Conservation (phyloP, 1,139 yeast genomes). For the Geotrichum klebahnii region DNA sequence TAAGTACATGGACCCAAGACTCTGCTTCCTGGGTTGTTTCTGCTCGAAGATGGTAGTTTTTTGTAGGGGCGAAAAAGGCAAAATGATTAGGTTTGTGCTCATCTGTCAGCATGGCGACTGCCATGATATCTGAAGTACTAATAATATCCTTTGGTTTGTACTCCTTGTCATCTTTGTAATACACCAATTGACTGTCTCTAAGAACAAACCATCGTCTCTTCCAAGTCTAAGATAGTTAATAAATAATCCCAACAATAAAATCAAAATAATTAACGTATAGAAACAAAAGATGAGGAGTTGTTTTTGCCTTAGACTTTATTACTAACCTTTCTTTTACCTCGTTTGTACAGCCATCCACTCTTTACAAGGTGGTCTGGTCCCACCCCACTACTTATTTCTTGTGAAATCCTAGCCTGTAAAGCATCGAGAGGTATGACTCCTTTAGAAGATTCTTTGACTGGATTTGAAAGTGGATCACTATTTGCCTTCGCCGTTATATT, state of each 20-base stretch:
- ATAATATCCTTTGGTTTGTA: conserved; percentile 53
- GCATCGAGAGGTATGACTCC: neutral
- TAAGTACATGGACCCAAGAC: conserved; percentile 44
- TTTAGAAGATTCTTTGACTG: neutral
- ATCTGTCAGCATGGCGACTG: conserved; percentile 42
- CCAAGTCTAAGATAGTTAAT: conserved; percentile 39
- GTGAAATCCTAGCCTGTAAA: neutral
- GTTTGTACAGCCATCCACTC: conserved; percentile 38
- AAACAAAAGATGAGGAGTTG: neutral
- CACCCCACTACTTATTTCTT: neutral
- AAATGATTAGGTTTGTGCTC: conserved; percentile 40
- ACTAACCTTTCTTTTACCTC: conserved; percentile 29
- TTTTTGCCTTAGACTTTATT: no score
- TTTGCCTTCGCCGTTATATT: no score
- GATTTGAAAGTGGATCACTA: no score
- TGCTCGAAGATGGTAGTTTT: conserved; percentile 46
- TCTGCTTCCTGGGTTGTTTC: conserved; percentile 39
- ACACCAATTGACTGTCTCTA: conserved; percentile 52
- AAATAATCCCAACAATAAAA: no score
- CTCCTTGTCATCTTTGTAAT: conserved; percentile 56
- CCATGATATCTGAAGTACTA: conserved; percentile 39
- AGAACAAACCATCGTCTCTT: conserved; percentile 56
- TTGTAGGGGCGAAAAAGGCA: conserved; percentile 43
- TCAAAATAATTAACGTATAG: no score
- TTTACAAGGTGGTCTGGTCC: conserved; percentile 20